Evolutionary conservation across 495 filamentous ascomycete genomes (phyloP), one percentile per base, ranked within the genome.

Genomic region (Trichocladium uniseriatum): DNA sequence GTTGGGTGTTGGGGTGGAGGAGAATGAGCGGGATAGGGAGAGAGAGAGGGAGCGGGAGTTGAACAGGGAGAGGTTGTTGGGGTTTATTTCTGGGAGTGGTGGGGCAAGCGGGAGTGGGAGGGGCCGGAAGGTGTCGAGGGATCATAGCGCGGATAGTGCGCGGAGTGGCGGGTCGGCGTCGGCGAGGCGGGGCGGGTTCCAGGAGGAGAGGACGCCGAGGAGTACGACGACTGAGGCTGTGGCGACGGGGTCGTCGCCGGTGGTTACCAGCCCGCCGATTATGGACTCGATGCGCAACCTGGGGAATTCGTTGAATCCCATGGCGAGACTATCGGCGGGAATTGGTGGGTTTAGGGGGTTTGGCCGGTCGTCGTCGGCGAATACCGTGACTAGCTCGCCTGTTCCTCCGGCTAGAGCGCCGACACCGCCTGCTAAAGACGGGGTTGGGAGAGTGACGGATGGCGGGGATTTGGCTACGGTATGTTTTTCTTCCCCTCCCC

Each of bases 261-360:
- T 58, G 65, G 2, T 60, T 68, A 56, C 67, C 13, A 77, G 71
- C 42, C 73, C 77, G 34, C 83, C 86, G 4, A 57, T 78, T 10
- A 74, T 91, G 1, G 88, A 92, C 54, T 86, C 83, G 1, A 81
- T 94, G 78, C 79, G 85, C n/a, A 87, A 79, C 54, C 77, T 95
- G 28, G 83, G 87, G 18, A 92, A 77, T 57, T 81, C 84, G 2
- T 69, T 95, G 11, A 95, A 95, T 53, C 89, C 89, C 0, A 79
- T 96, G 54, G 88, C 82, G 38, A 77, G 87, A 41, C 78, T 95
- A 28, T 69, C 73, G 2, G 72, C 73, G 8, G 77, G 83, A 16
- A 82, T 90, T 68, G 69, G 71, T 40, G 71, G 82, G 54, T 80
- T 91, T 57, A 76, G 83, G 34, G 83, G 79, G 9, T 94, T 94